A percentile compares a stretch with the other conserved stretches of the same genome.
Evolutionary conservation across 2,329 filamentous ascomycete genomes (phyloP).

Genomic region (Cladophialophora immunda): DNA sequence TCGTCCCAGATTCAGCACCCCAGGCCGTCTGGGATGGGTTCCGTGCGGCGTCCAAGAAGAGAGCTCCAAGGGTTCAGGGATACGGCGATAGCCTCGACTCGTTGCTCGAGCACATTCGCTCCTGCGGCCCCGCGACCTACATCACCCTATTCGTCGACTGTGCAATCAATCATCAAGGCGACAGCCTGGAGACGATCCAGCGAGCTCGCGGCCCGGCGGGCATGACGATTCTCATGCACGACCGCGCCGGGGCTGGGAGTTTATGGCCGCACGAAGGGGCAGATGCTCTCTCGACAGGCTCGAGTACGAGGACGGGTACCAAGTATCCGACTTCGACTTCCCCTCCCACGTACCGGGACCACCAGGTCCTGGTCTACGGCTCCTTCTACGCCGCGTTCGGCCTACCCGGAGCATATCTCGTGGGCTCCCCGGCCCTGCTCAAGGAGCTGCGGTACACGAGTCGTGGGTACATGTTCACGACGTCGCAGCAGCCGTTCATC

Average conservation of each 20-base stretch:
- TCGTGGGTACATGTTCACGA: constrained; percentile 28
- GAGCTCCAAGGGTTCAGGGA: not conserved
- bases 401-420: constrained; percentile 25
- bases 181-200: not conserved
- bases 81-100: not conserved
- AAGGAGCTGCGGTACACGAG: constrained; percentile 27
- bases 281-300: not conserved
- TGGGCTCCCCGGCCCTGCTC: constrained; percentile 13
- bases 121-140: not conserved
- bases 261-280: not conserved
- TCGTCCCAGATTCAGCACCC: constrained; percentile 7
- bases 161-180: too few relatives aligned
- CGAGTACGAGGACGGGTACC: not conserved
- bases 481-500: constrained; percentile 21
- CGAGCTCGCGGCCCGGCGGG: constrained; percentile 4
- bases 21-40: constrained; percentile 16
- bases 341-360: not conserved
- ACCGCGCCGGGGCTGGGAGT: constrained; percentile 8
- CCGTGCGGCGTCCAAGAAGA: constrained; percentile 14
- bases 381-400: constrained; percentile 22
- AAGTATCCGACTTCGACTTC: not conserved
- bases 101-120: constrained; percentile 1
- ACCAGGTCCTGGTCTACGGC: constrained; percentile 20
- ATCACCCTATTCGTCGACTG: not conserved
- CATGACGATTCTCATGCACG: constrained; percentile 18